A percentile compares a stretch with the other conserved stretches of the same genome.
These are phyloP conservation scores for Aspergillus sclerotiicarbonarius DNA, from an alignment of 495 filamentous ascomycete genomes.

Conservation along the genomic window DNA sequence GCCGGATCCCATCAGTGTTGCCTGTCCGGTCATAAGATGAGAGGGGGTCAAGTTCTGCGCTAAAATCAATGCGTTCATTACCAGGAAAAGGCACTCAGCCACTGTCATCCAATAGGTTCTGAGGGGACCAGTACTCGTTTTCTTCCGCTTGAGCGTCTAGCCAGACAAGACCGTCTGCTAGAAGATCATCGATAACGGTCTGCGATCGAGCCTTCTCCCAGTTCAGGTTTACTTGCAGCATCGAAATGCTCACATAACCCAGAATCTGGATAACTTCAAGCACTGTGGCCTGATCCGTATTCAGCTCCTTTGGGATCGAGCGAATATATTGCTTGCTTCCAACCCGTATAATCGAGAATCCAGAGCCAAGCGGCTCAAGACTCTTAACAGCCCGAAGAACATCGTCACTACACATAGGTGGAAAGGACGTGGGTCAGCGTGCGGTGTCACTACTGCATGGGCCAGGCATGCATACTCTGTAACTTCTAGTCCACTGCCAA, in stretches of 20 bases:
- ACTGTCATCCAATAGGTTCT: conserved; percentile 42
- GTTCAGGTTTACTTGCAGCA: conserved; percentile 84
- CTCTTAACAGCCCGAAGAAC: conserved; percentile 86
- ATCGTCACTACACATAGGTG: conserved; percentile 63
- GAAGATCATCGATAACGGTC: conserved; percentile 85
- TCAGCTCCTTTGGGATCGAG: conserved; percentile 93
- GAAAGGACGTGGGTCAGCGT: no score
- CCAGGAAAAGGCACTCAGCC: conserved; percentile 24
- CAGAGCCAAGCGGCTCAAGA: conserved; percentile 81
- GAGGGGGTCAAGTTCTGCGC: no score
- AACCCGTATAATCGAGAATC: conserved; percentile 77
- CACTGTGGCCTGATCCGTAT: conserved; percentile 88
- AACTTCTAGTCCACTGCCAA: conserved; percentile 70
- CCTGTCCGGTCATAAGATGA: no score
- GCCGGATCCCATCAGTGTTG: no score
- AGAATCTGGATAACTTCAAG: conserved; percentile 83
- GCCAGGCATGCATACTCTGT: conserved; percentile 51
- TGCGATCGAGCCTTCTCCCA: conserved; percentile 84
- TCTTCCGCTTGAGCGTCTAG: conserved; percentile 82
- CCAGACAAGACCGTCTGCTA: conserved; percentile 93
- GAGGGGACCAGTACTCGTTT: conserved; percentile 94
- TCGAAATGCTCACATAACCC: conserved; percentile 84
- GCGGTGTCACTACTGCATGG: no score
- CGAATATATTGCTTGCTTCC: conserved; percentile 85
- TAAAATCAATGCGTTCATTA: not conserved